Base-by-base conservation (phyloP, 2,329 filamentous ascomycete genomes). In the Cercospora citrullina region DNA sequence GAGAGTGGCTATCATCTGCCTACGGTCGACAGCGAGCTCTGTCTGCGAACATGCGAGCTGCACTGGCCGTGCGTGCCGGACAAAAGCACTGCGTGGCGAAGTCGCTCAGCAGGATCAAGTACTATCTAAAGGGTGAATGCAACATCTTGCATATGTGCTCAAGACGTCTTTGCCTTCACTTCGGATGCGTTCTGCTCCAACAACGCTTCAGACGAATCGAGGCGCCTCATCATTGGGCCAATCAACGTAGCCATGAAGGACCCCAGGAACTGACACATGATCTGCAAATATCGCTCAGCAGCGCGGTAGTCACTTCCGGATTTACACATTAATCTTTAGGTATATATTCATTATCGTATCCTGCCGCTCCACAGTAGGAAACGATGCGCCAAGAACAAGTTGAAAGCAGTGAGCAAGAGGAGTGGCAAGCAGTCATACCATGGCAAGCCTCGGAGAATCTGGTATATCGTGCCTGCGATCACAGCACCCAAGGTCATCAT, bases 381-480 rank as follows among this genome's bases (percentile, higher is more conserved):
- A 45, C 79, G 78, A 68, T 81, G 78, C n/a, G 76, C 74, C 68
- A 81, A 73, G 64, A 78, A 80, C 36, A 81, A 64, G 53, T 82
- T 81, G 71, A 80, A 82, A 39, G 74, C 69, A 70, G 78, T 79
- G 60, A 82, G 73, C 23, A 80, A 68, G 18, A 82, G 72, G 58
- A 81, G 68, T 18, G 80, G 80, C 14, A 82, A 67, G 45, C 78
- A 77, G 55, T 82, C 76, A 59, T 80, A 81, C 80, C 80, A 82
- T 3, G 74, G 70, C 61, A 81, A 75, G 0, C 79, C 78, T 1
- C 72, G 74, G 7, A 78, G 58, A 5, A 81, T 48, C 23, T 79
- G 72, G 66, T 79, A 81, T 0, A 75, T 76, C 5, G 79, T 77
- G 3, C 78, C 80, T 21, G 76, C 73, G 51, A 79, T 70, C 69